phyloP scores from a whole-genome alignment of 2,329 filamentous ascomycete genomes.

The Clarireedia hainanense region DNA sequence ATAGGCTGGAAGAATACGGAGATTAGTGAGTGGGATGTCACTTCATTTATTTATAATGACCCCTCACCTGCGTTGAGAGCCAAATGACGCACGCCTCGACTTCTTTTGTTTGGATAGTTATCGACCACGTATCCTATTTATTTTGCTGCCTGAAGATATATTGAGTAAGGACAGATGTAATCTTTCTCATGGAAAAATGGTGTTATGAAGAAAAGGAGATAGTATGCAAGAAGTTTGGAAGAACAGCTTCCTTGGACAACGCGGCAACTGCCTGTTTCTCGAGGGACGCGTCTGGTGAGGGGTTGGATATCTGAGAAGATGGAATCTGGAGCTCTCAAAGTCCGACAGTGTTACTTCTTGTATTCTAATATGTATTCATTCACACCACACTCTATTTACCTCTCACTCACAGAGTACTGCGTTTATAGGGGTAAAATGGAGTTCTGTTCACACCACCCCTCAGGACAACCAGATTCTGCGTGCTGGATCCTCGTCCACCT shows the following conservation, averaged over 20 bases:
- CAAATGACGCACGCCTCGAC: conserved; percentile 6
- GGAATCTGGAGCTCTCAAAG: too few species aligned
- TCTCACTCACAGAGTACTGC: too few species aligned
- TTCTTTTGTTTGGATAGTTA: not conserved
- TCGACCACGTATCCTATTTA: conserved; percentile 3
- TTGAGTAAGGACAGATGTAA: conserved; percentile 2
- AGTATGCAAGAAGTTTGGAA: not conserved
- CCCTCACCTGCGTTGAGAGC: conserved; percentile 8
- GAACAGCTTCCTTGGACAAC: not conserved
- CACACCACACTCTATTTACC: too few species aligned
- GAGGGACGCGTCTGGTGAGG: not conserved
- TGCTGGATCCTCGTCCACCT: too few species aligned
- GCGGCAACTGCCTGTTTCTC: conserved; percentile 5
- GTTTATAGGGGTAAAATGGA: too few species aligned
- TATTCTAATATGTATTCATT: too few species aligned
- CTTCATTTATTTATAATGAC: conserved; percentile 8
- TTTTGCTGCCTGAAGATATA: not conserved
- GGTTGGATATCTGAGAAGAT: not conserved
- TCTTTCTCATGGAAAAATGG: not conserved
- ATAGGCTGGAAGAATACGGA: not conserved
- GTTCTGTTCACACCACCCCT: too few species aligned
- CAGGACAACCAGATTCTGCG: too few species aligned
- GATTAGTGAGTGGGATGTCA: conserved; percentile 8
- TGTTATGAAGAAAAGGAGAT: not conserved
- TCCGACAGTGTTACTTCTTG: too few species aligned